Evolutionary conservation across 2,329 filamentous ascomycete genomes (phyloP), one percentile per base, ranked within the genome.

Genomic region (Tothia fuscella): DNA sequence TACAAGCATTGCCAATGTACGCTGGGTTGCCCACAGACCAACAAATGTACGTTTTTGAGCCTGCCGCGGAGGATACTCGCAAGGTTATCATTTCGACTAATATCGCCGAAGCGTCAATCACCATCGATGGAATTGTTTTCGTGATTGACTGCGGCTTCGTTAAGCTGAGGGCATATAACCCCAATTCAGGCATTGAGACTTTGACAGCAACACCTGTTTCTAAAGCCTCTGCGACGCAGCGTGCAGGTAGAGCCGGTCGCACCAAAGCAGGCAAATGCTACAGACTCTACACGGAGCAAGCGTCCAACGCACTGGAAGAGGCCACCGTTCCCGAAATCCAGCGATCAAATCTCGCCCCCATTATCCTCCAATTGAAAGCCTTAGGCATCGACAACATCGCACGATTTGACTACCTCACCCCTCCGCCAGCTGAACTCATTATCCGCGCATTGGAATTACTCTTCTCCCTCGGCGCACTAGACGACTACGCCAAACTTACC

Each of bases 51-150:
- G 82, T 96, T 30, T 96, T 96, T 56, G 86, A 94, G 52, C 78
- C 82, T 41, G 68, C 87, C 2, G 78, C 84, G 0, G 78, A 84
- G 46, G 80, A 88, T 45, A 88, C 80, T 1, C 75, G 91, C 31
- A 96, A 96, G 56, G 82, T 95, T 29, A 83, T 98, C 26, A 80
- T 95, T 49, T 82, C 85, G 3, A 96, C 91, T 45, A 96, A 96
- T 56, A 95, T 96, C 49, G 87, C 91, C 10, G 91, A 98, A 65
- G 89, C 91, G 4, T 94, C 86, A 2, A 82, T 98, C 32, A 96
- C 91, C 13, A 93, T 96, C 43, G 80, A 91, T 41, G 87, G 86
- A 3, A 88, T 96, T 46, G 79, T 87, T 42, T 93, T 85, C 54
- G 89, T 98, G 5, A 67, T 96, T 38, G 91, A 98, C 59, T 80